Base-by-base conservation (phyloP, 306 rosid species). In the Cyclanthera cordifolia region DNA sequence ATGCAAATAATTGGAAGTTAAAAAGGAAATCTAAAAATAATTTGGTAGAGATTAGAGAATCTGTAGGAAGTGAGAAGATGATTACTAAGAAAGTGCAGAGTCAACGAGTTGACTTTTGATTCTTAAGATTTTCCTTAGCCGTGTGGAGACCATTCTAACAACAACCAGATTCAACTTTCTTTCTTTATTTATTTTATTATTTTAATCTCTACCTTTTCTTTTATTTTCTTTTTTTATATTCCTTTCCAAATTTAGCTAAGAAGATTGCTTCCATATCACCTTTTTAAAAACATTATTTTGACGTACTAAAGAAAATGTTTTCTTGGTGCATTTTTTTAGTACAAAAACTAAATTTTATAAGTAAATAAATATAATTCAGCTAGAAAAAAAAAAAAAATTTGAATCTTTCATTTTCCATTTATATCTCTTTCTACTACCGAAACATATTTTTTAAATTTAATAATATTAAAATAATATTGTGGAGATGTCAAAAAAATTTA, bases 131-230 rank as follows among this genome's bases (percentile, higher is more conserved):
- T 27, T 56, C 21, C 14, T 39, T 39, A 34, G 68, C 30, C 68
- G 68, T 39, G 68, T 61, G 68, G 68, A 9, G 50, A 61, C 68
- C 68, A 39, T 61, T 43, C 68, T 37, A 61, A 34, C 9, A 60
- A 8, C 20, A 27, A 28, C 2, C 46, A 28, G 4, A 16, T 59
- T 59, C 25, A 1, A 4, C 43, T 34, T 19, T 11, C 43, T 34
- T 19, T 13, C 34, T n/a, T 59, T 2, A 43, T 30, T 61, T 4
- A 9, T 34, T 60, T n/a, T 16, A 1, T 37, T 60, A 60, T 17
- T n/a, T 9, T 34, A 61, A 39, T 39, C n/a, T 37, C n/a, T 59
- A 32, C 11, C 1, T 15, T 32, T 34, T 4, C 8, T 8, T 19
- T 8, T n/a, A 8, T 1, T 15, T 32, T 34, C 2, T 19, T 8